phyloP scores from a whole-genome alignment of 2,329 filamentous ascomycete species.

The Alternaria alternata region DNA sequence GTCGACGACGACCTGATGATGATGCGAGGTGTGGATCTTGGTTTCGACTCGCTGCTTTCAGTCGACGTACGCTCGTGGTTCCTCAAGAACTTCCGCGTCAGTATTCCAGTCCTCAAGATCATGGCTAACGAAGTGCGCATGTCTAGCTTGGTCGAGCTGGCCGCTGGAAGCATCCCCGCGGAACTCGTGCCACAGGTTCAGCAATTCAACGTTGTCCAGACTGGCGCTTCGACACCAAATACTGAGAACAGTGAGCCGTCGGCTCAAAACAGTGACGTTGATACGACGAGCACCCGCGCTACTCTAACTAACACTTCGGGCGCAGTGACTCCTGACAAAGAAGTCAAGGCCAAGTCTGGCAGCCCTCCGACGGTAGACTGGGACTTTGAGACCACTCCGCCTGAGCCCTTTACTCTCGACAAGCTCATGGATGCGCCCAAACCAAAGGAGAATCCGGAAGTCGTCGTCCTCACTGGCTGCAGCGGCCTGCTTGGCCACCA shows the following conservation, averaged over 20 bases:
- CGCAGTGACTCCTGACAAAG: background rate
- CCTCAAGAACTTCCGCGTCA: slow-evolving; percentile 40
- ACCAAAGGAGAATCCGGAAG: background rate
- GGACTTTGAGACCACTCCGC: background rate
- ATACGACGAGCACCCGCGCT: background rate
- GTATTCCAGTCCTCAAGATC: slow-evolving; percentile 36
- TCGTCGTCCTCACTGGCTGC: background rate
- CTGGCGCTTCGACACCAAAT: background rate
- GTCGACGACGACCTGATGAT: background rate
- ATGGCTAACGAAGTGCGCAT: slow-evolving; percentile 22
- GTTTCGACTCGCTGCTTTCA: slow-evolving; percentile 45
- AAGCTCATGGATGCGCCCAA: background rate
- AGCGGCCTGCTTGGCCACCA: background rate
- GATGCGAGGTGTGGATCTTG: slow-evolving; percentile 12
- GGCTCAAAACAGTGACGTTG: background rate
- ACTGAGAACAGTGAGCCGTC: background rate
- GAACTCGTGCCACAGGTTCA: background rate
- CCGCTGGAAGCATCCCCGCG: background rate
- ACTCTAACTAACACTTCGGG: background rate
- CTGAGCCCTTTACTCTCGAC: background rate
- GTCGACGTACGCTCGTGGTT: slow-evolving; percentile 54
- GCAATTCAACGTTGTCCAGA: background rate
- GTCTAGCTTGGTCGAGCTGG: background rate
- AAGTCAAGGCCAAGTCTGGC: background rate
- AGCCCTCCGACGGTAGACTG: background rate